These are phyloP conservation scores for Fonsecaea nubica DNA, from an alignment of 2,329 filamentous ascomycete genomes.

Conservation along the genomic window DNA sequence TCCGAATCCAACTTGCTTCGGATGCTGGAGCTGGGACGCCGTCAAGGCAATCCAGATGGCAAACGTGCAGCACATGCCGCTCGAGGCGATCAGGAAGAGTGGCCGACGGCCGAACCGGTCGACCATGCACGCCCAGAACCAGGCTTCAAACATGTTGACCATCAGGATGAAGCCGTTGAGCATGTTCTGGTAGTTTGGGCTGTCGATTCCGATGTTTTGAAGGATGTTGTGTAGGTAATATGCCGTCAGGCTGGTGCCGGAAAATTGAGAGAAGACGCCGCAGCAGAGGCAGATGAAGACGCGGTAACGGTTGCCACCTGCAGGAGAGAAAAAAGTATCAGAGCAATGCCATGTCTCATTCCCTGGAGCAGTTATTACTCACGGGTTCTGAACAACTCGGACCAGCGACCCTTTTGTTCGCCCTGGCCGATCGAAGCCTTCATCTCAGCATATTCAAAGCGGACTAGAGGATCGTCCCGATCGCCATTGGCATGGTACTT, in stretches of 20 bases:
- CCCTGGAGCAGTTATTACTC: background rate
- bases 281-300: conserved; percentile 60
- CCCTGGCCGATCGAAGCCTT: conserved; percentile 61
- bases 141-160: conserved; percentile 47
- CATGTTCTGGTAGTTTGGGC: conserved; percentile 45
- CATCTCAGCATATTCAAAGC: conserved; percentile 72
- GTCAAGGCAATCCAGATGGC: conserved; percentile 51
- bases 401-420: conserved; percentile 55
- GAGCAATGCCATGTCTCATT: background rate
- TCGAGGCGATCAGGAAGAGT: conserved; percentile 51
- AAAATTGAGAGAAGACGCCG: conserved; percentile 64
- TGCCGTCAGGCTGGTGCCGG: conserved; percentile 55
- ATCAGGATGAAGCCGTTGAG: conserved; percentile 48
- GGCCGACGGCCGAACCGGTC: conserved; percentile 51
- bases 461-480: conserved; percentile 57
- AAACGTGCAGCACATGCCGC: conserved; percentile 53
- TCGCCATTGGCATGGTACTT: conserved; percentile 52
- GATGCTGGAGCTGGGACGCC: conserved; percentile 43
- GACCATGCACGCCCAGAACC: conserved; percentile 47
- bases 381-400: conserved; percentile 65
- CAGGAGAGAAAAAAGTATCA: background rate
- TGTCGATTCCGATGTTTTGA: conserved; percentile 46
- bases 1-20: conserved; percentile 43
- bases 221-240: conserved; percentile 48
- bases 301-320: conserved; percentile 60